These are phyloP conservation scores for Ascodesmis nigricans DNA, from an alignment of 495 filamentous ascomycete genomes.

Conservation along the genomic window DNA sequence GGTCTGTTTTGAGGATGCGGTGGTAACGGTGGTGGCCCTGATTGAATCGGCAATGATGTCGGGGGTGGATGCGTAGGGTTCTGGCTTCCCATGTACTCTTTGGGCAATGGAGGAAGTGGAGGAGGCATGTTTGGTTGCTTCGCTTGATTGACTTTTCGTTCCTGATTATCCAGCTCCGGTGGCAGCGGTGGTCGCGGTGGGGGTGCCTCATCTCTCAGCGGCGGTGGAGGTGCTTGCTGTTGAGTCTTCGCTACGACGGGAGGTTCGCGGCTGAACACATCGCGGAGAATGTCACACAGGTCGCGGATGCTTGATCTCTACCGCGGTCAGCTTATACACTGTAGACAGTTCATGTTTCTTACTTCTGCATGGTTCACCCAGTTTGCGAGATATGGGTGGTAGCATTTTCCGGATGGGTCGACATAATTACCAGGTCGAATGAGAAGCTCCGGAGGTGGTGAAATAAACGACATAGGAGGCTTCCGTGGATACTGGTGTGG, in stretches of 20 bases:
- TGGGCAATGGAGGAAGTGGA: conserved; percentile 24
- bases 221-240: conserved; percentile 26
- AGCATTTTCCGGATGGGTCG: conserved; percentile 78
- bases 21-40: conserved; percentile 1
- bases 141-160: too few species aligned
- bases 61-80: neutral
- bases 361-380: conserved; percentile 87
- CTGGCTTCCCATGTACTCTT: conserved; percentile 6
- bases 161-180: conserved; percentile 35
- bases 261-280: conserved; percentile 84
- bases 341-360: neutral
- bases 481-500: conserved; percentile 77
- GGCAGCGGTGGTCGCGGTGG: conserved; percentile 52
- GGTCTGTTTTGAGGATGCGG: conserved; percentile 14
- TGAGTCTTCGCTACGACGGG: conserved; percentile 60
- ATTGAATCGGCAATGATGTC: conserved; percentile 2
- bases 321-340: conserved; percentile 7
- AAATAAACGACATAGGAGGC: conserved; percentile 68
- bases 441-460: conserved; percentile 68
- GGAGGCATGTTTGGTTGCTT: too few species aligned
- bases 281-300: conserved; percentile 59
- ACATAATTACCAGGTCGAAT: conserved; percentile 86
- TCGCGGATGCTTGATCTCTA: conserved; percentile 66
- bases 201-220: conserved; percentile 29
- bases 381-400: conserved; percentile 81